phyloP scores from a whole-genome alignment of 2,329 filamentous ascomycete genomes.

The Fusarium compactum region DNA sequence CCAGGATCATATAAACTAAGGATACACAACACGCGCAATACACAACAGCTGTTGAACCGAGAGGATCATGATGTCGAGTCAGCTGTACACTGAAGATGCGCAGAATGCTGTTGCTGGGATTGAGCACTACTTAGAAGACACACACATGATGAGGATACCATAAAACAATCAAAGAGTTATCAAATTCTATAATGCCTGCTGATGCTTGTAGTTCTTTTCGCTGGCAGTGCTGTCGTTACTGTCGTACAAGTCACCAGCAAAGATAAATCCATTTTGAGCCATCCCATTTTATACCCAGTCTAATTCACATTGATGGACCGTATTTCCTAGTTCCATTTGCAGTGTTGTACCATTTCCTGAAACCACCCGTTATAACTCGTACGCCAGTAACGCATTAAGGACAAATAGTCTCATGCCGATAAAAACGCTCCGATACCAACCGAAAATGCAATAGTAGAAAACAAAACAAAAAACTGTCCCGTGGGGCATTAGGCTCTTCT shows the following conservation, averaged over 20 bases:
- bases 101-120: conserved; percentile 1
- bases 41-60: conserved; percentile 15
- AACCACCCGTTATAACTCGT: not conserved
- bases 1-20: conserved; percentile 22
- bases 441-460: not conserved
- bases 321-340: not conserved
- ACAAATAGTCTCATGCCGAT: not conserved
- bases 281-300: conserved; percentile 10
- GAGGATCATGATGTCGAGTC: conserved; percentile 17
- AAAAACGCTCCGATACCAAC: not conserved
- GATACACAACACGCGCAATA: conserved; percentile 18
- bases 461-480: not conserved
- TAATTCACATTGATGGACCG: conserved; percentile 1
- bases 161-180: conserved; percentile 17
- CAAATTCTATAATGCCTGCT: conserved; percentile 19
- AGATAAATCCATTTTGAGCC: not conserved
- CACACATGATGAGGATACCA: conserved; percentile 14
- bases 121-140: conserved; percentile 6
- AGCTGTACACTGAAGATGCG: conserved; percentile 3
- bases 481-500: conserved; percentile 48
- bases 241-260: not conserved
- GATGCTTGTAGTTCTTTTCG: conserved; percentile 1
- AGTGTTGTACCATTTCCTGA: conserved; percentile 2
- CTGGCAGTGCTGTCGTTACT: not conserved
- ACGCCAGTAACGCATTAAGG: conserved; percentile 9